phyloP scores from a whole-genome alignment of 208 protist species.

The Trypanosoma brucei region DNA sequence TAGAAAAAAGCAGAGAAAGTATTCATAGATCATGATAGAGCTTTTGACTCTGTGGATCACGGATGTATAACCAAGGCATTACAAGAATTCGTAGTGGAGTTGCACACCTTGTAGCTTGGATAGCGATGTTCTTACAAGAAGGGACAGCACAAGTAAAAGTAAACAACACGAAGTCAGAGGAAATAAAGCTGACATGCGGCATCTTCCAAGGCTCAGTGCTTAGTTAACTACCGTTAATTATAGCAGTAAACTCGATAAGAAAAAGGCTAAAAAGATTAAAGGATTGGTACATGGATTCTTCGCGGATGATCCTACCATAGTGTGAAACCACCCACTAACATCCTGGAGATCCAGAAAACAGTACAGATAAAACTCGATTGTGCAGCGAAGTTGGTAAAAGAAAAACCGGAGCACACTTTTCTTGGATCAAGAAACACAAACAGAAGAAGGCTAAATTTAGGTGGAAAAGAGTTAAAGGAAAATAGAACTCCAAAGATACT shows the following conservation, averaged over 20 bases:
- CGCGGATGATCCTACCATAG: slow-evolving; percentile 31
- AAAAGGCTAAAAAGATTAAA: no score
- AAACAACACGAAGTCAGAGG: slow-evolving; percentile 6
- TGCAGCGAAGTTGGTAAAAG: not conserved
- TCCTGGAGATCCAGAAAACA: not conserved
- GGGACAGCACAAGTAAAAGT: slow-evolving; percentile 13
- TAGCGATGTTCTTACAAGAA: slow-evolving; percentile 12
- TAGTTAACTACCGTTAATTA: slow-evolving; percentile 27
- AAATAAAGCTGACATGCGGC: slow-evolving; percentile 14
- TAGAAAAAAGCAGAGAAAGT: slow-evolving; percentile 4
- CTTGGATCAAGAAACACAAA: slow-evolving; percentile 5
- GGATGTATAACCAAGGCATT: slow-evolving; percentile 19
- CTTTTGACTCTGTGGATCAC: slow-evolving; percentile 36
- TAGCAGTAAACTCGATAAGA: slow-evolving; percentile 24
- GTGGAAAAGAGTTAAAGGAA: not conserved
- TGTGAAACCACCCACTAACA: not conserved
- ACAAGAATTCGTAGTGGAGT: not conserved
- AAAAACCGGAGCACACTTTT: slow-evolving; percentile 3
- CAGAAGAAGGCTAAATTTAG: not conserved
- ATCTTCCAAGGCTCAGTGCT: slow-evolving; percentile 30
- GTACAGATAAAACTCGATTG: not conserved
- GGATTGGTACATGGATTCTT: slow-evolving; percentile 24
- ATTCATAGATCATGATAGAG: slow-evolving; percentile 29
- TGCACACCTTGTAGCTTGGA: slow-evolving; percentile 14
- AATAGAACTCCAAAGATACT: slow-evolving; percentile 8